Percentiles rank a stretch among this genome's conserved stretches.
Conservation (phyloP, 192 early-diverging fungal species). For the Entomortierella lignicola region DNA sequence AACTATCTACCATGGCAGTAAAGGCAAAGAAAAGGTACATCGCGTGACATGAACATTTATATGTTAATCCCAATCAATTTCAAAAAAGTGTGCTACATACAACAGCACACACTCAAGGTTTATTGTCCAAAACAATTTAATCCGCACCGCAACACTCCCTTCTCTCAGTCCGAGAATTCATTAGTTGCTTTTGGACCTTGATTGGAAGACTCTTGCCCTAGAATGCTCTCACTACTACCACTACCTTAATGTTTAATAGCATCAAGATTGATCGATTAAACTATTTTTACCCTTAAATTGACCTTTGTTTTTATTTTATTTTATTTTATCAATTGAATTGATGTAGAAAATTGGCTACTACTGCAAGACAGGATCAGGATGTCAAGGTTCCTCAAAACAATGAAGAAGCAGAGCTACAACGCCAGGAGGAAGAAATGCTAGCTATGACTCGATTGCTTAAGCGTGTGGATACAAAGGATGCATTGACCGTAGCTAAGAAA, state of each 20-base stretch:
- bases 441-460: constrained; percentile 18
- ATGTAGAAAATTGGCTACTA: constrained; percentile 20
- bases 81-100: not conserved
- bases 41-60: constrained; percentile 3
- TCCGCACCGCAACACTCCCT: not conserved
- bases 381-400: not conserved
- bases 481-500: constrained; percentile 16
- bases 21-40: constrained; percentile 46
- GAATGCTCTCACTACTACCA: no score
- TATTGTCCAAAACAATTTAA: constrained; percentile 1
- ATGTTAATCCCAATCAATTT: no score
- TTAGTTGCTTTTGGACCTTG: no score
- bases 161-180: not conserved
- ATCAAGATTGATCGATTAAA: no score
- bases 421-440: constrained; percentile 38
- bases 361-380: not conserved
- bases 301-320: constrained; percentile 3
- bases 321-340: not conserved
- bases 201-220: no score
- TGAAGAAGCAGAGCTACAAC: constrained; percentile 24
- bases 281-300: not conserved
- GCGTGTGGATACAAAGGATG: constrained; percentile 4
- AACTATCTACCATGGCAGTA: constrained; percentile 13
- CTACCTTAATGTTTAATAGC: no score
- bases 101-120: not conserved